Evolutionary conservation across 768 basidiomycete genomes (phyloP).

Genomic region (Leccinum sublutescens): DNA sequence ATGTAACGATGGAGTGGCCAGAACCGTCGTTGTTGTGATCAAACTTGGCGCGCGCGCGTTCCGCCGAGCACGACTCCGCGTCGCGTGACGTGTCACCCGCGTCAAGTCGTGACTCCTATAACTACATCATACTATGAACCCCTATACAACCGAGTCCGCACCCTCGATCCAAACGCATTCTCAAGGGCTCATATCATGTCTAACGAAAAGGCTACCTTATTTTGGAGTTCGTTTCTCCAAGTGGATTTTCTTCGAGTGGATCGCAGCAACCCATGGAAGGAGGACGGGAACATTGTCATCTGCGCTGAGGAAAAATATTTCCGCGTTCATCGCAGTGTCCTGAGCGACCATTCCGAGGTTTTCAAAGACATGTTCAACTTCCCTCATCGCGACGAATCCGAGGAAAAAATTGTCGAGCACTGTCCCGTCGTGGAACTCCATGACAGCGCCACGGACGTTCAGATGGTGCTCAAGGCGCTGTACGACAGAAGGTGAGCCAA

Average conservation of each 20-base stretch:
- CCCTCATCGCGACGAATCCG: neutral
- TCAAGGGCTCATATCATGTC: too few relatives aligned
- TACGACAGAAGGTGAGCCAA: slow-evolving; percentile 14
- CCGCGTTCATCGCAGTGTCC: slow-evolving; percentile 29
- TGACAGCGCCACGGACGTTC: slow-evolving; percentile 12
- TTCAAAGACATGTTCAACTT: slow-evolving; percentile 30
- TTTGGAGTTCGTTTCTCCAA: too few relatives aligned
- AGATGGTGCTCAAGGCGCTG: slow-evolving; percentile 14
- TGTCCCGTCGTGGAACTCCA: slow-evolving; percentile 21
- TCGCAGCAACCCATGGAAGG: slow-evolving; percentile 2
- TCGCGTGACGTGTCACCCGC: slow-evolving; percentile 27
- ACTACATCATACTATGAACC: too few relatives aligned
- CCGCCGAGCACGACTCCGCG: slow-evolving; percentile 11
- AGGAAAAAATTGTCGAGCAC: slow-evolving; percentile 11
- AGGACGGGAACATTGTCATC: slow-evolving; percentile 31
- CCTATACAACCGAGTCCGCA: too few relatives aligned
- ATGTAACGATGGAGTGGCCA: slow-evolving; percentile 2
- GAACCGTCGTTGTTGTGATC: neutral
- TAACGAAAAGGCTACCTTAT: neutral
- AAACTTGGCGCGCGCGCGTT: neutral
- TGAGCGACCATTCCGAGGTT: slow-evolving; percentile 27
- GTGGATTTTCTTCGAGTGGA: neutral
- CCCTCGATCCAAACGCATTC: neutral
- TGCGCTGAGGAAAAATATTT: slow-evolving; percentile 25
- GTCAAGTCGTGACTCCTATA: slow-evolving; percentile 3